Percentiles rank a stretch among this genome's conserved stretches.
These are phyloP conservation scores for Colletotrichum agaves DNA, from an alignment of 2,329 filamentous ascomycete genomes.

Conservation along the genomic window DNA sequence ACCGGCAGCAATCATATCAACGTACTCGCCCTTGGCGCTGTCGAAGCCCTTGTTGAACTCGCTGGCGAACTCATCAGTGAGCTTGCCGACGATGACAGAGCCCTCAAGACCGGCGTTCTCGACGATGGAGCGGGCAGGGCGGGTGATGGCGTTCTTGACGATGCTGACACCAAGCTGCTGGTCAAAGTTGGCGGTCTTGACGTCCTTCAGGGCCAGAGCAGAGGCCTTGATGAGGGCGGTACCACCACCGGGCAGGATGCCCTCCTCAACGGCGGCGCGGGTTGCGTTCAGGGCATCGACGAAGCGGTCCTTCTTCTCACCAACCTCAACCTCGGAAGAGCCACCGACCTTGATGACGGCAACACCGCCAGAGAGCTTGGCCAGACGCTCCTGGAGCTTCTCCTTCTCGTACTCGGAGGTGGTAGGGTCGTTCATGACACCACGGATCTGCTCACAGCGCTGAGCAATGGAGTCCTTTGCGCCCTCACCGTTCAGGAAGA, in stretches of 20 bases:
- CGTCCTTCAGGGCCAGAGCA: conserved; percentile 81
- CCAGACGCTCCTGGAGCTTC: conserved; percentile 99
- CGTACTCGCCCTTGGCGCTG: conserved; percentile 96
- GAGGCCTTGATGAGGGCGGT: conserved; percentile 98
- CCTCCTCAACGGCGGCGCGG: conserved; percentile 97
- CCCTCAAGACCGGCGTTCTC: conserved; percentile 98
- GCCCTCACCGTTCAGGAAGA: conserved; percentile 96
- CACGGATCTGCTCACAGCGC: conserved; percentile 98
- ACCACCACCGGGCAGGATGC: conserved; percentile 97
- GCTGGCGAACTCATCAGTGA: conserved; percentile 88
- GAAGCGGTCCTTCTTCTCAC: conserved; percentile 99
- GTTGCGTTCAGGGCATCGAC: conserved; percentile 98
- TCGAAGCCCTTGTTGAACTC: conserved; percentile 99
- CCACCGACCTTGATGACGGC: conserved; percentile 99
- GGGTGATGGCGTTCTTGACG: conserved; percentile 97
- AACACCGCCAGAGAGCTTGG: conserved; percentile 98
- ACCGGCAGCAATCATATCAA: conserved; percentile 97
- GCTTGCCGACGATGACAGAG: conserved; percentile 96
- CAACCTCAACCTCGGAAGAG: conserved; percentile 96
- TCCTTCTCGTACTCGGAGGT: conserved; percentile 99
- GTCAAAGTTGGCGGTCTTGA: conserved; percentile 97
- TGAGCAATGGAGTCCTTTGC: conserved; percentile 93
- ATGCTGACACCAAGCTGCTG: conserved; percentile 98
- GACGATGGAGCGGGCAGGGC: conserved; percentile 92
- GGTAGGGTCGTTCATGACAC: conserved; percentile 91